Percentiles rank a stretch among this genome's conserved stretches.
Evolutionary conservation across 108 stramenopile species (phyloP).

Genomic region (Hondaea fermentalgiana): DNA sequence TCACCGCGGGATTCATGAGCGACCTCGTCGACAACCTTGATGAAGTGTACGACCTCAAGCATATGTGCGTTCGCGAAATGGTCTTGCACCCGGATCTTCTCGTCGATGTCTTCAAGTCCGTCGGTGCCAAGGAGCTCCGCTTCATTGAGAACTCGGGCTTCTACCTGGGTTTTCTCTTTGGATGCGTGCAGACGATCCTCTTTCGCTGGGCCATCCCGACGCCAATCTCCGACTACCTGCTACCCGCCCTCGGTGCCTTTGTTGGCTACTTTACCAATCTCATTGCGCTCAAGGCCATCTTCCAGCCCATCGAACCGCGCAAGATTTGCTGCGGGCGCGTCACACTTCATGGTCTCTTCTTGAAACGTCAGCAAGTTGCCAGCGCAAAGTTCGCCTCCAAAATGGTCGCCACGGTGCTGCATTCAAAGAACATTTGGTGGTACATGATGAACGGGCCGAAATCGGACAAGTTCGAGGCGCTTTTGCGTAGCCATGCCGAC

Average conservation of each 20-base stretch:
- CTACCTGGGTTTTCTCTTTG: conserved; percentile 86
- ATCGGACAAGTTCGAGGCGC: neutral
- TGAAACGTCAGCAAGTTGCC: conserved; percentile 79
- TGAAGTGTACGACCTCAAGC: conserved; percentile 76
- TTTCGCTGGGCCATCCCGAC: conserved; percentile 50
- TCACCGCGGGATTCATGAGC: conserved; percentile 15
- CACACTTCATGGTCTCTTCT: conserved; percentile 77
- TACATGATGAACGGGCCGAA: conserved; percentile 28
- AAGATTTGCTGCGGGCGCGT: conserved; percentile 35
- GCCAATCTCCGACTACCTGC: conserved; percentile 16
- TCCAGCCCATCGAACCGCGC: conserved; percentile 28
- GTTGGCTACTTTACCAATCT: conserved; percentile 26
- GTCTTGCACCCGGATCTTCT: conserved; percentile 73
- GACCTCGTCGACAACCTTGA: conserved; percentile 37
- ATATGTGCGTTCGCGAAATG: conserved; percentile 73
- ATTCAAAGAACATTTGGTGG: neutral
- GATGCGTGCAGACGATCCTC: conserved; percentile 68
- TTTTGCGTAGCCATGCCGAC: conserved; percentile 13
- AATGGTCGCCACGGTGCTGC: conserved; percentile 15
- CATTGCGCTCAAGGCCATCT: conserved; percentile 34
- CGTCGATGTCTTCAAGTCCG: conserved; percentile 79
- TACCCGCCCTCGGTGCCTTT: conserved; percentile 68
- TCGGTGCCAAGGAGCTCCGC: conserved; percentile 78
- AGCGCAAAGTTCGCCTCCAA: conserved; percentile 63
- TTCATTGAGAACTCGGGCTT: conserved; percentile 84